Evolutionary conservation across 345 rosid species (phyloP).

Genomic region (Moricandia moricandioides): DNA sequence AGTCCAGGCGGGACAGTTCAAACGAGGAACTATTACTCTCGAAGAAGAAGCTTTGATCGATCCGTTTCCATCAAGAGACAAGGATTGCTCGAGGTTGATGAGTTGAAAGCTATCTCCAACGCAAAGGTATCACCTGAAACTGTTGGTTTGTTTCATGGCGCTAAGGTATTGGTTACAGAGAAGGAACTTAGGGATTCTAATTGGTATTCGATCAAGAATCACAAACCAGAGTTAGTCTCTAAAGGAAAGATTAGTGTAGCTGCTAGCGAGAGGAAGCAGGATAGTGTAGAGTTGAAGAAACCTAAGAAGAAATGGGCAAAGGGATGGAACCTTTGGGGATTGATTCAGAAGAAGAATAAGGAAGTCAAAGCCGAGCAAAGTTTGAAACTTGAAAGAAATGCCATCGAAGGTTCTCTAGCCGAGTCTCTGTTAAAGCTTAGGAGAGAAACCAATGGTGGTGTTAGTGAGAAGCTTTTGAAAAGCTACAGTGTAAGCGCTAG

Average conservation of each 20-base stretch:
- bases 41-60: conserved; percentile 74
- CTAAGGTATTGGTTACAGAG: conserved; percentile 57
- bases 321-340: conserved; percentile 69
- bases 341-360: conserved; percentile 51
- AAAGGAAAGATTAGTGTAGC: conserved; percentile 51
- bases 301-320: conserved; percentile 38
- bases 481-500: conserved; percentile 62
- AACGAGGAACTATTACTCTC: conserved; percentile 68
- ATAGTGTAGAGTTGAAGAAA: conserved; percentile 25
- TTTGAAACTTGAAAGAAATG: conserved; percentile 41
- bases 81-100: conserved; percentile 63
- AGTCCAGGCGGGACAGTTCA: conserved; percentile 80
- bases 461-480: conserved; percentile 57
- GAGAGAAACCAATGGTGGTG: conserved; percentile 37
- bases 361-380: conserved; percentile 35
- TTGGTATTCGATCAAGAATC: conserved; percentile 51
- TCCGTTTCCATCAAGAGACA: conserved; percentile 51
- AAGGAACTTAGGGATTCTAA: conserved; percentile 56
- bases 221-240: conserved; percentile 38
- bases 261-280: conserved; percentile 34
- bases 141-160: conserved; percentile 55
- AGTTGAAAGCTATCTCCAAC: conserved; percentile 54
- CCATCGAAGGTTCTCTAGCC: conserved; percentile 40
- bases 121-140: conserved; percentile 73
- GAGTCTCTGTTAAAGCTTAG: conserved; percentile 54